Base-by-base conservation (phyloP, 192 early-diverging fungal species). In the Entomortierella parvispora region DNA sequence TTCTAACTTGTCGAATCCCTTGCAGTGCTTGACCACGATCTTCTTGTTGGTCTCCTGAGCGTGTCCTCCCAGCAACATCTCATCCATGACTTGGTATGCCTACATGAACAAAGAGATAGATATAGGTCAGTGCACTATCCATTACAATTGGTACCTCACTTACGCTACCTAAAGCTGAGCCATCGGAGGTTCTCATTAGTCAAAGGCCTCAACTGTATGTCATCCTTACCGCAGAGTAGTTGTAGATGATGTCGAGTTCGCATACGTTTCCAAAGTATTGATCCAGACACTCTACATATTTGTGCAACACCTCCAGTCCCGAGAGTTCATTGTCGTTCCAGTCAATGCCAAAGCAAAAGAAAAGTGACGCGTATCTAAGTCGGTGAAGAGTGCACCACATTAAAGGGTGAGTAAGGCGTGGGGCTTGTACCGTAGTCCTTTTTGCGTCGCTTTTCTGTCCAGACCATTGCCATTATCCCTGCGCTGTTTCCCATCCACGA, bases 231-330 rank as follows among this genome's bases (percentile, higher is more conserved):
- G 75, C 81, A 57, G 84, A 78, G 54, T 84, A 83, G 51, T 84
- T 83, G 64, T 84, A 85, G 47, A 86, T 81, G 45, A 86, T 86
- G 57, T 86, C 84, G 33, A 86, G 62, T 74, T 85, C 83, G 65
- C 82, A 84, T 11, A 86, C 84, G 62, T 83, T 86, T 29, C 83
- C 85, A 80, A 86, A 86, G 64, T 86, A 84, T 58, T 85, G 75
- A 69, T 86, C 84, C 53, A 86, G 78, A 42, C 77, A 56, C 61
- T 86, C 83, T 14, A 86, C 84, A 44, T 86, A 86, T 45, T 83
- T 83, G 66, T 86, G 84, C 40, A 86, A 55, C 29, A 83, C 79
- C 48, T 86, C 84, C 50, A 85, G 59, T 34, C 61, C 80, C 58
- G 77, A 81, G 29, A 86, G 70, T 46, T 86, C 84, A 65, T 86